Evolutionary conservation across 805 yeast species (phyloP).

Genomic region (Danielia reshetovae): DNA sequence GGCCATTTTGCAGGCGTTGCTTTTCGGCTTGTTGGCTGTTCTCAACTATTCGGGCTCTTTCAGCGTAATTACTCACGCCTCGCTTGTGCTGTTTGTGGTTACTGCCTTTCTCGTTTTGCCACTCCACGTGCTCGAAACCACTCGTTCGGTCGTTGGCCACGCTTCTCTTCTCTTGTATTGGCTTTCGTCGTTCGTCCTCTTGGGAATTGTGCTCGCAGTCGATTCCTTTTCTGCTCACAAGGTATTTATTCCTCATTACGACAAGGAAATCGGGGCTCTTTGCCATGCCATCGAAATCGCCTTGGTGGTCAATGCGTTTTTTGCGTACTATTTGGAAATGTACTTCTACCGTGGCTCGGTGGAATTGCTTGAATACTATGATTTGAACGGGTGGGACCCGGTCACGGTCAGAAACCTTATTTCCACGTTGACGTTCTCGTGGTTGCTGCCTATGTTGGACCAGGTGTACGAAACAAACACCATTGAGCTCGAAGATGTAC

Average conservation of each 20-base stretch:
- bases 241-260: constrained; percentile 9
- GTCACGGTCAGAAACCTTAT: constrained; percentile 20
- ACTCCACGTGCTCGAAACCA: constrained; percentile 21
- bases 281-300: constrained; percentile 14
- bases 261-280: constrained; percentile 7
- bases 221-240: constrained; percentile 19
- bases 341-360: constrained; percentile 19
- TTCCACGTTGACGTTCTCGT: constrained; percentile 21
- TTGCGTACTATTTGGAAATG: constrained; percentile 16
- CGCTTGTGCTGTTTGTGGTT: constrained; percentile 9
- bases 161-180: constrained; percentile 23
- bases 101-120: constrained; percentile 17
- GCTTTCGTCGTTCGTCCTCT: constrained; percentile 13
- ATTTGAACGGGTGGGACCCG: constrained; percentile 23
- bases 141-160: constrained; percentile 18
- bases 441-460: constrained; percentile 25
- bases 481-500: constrained; percentile 17
- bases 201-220: constrained; percentile 13
- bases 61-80: constrained; percentile 3
- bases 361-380: constrained; percentile 20
- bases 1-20: constrained; percentile 13
- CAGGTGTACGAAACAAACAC: constrained; percentile 20
- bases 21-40: constrained; percentile 10
- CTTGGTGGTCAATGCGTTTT: constrained; percentile 9
- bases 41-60: constrained; percentile 2